These are phyloP conservation scores for Neohortaea acidophila DNA, from an alignment of 495 filamentous ascomycete species.

Conservation along the genomic window DNA sequence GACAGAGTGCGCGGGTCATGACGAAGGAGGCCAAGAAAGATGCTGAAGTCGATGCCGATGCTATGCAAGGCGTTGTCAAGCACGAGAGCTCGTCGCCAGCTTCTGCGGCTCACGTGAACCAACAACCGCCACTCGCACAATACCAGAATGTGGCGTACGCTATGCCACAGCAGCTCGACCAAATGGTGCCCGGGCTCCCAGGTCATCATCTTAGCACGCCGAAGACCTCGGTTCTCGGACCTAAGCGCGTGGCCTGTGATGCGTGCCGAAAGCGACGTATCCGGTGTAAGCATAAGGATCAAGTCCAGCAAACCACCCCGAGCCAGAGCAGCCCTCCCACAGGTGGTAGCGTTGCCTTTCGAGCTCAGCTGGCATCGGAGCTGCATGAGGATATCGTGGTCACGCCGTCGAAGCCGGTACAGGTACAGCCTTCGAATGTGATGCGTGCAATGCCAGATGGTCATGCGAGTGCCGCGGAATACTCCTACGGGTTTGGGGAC, in stretches of 20 bases:
- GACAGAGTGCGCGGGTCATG: slow-evolving; percentile 19
- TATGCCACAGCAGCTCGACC: not conserved
- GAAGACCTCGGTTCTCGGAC: slow-evolving; percentile 32
- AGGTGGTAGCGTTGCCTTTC: not conserved
- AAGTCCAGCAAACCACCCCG: slow-evolving; percentile 7
- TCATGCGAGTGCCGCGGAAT: too few relatives aligned
- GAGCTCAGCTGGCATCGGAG: slow-evolving; percentile 6
- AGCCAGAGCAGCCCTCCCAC: not conserved
- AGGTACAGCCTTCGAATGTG: too few relatives aligned
- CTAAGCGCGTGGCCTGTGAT: slow-evolving; percentile 33
- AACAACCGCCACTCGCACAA: slow-evolving; percentile 1
- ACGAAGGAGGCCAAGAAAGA: slow-evolving; percentile 12
- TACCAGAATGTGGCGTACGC: slow-evolving; percentile 5
- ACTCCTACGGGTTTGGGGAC: too few relatives aligned
- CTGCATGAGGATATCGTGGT: slow-evolving; percentile 18
- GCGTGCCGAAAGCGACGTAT: slow-evolving; percentile 30
- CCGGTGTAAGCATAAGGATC: slow-evolving; percentile 32
- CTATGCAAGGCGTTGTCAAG: slow-evolving; percentile 4
- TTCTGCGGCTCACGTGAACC: slow-evolving; percentile 2
- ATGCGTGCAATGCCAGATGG: too few relatives aligned
- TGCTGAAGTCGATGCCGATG: slow-evolving; percentile 3
- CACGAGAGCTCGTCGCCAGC: slow-evolving; percentile 2
- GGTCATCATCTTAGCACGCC: slow-evolving; percentile 24
- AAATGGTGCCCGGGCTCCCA: slow-evolving; percentile 10
- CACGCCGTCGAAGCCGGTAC: slow-evolving; percentile 1